phyloP scores from a whole-genome alignment of 164 flowering plant species.

The Nymphaea colorata region DNA sequence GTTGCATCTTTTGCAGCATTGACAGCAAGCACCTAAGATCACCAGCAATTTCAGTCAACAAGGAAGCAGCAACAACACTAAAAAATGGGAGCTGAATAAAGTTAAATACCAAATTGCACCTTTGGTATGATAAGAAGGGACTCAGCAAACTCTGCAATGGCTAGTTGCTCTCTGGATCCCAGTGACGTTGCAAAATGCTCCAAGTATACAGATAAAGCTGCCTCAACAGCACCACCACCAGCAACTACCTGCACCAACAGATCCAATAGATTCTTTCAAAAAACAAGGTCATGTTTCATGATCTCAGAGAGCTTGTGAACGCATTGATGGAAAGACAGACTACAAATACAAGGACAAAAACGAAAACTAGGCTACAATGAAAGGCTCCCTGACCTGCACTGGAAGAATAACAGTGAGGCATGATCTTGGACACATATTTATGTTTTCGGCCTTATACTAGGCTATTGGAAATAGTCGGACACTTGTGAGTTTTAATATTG shows the following conservation, averaged over 20 bases:
- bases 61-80: neutral
- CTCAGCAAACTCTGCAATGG: constrained; percentile 99
- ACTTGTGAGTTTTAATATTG: no score
- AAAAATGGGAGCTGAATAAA: neutral
- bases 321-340: no score
- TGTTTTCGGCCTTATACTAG: no score
- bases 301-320: no score
- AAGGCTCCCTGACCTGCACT: no score
- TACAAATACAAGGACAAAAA: no score
- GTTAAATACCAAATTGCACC: constrained; percentile 22
- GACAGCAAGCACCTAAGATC: constrained; percentile 79
- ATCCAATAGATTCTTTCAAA: neutral
- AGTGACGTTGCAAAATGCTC: constrained; percentile 89
- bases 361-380: no score
- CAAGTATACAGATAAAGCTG: constrained; percentile 88
- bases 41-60: constrained; percentile 1
- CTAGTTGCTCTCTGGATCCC: constrained; percentile 96
- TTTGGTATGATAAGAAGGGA: constrained; percentile 83
- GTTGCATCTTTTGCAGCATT: constrained; percentile 99
- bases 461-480: no score
- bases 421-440: no score
- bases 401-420: no score
- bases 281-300: neutral
- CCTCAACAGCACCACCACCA: constrained; percentile 98
- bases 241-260: constrained; percentile 62